Conservation (phyloP, 2,329 filamentous ascomycete genomes). For the Beauveria sp. region DNA sequence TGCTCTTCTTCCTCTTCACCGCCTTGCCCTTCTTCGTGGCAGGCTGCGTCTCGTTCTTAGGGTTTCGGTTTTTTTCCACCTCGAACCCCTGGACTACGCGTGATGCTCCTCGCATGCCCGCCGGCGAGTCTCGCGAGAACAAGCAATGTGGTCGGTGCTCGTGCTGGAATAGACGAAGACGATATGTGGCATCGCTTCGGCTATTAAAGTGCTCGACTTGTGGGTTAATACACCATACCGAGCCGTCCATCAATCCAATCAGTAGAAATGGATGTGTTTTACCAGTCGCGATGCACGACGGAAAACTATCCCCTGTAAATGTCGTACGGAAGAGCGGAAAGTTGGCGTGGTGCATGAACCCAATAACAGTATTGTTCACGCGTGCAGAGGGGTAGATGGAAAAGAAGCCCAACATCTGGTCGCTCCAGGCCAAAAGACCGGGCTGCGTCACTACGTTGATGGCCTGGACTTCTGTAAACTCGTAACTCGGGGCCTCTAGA, state of each 20-base stretch:
- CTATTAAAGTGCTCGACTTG: conserved; percentile 30
- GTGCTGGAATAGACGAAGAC: conserved; percentile 41
- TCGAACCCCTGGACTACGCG: conserved; percentile 46
- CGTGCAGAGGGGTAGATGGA: conserved; percentile 45
- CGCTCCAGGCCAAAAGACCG: conserved; percentile 46
- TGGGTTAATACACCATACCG: conserved; percentile 39
- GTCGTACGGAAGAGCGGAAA: conserved; percentile 46
- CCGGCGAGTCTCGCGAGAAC: conserved; percentile 22
- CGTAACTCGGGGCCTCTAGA: conserved; percentile 42
- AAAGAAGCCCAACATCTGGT: conserved; percentile 48
- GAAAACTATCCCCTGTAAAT: conserved; percentile 41
- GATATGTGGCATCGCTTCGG: conserved; percentile 25
- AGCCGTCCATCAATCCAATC: conserved; percentile 46
- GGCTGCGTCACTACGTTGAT: conserved; percentile 45
- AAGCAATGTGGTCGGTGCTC: conserved; percentile 37
- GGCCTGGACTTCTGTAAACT: conserved; percentile 45
- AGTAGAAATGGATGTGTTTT: conserved; percentile 45
- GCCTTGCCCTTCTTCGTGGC: conserved; percentile 28
- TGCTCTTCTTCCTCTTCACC: conserved; percentile 25
- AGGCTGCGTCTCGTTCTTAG: conserved; percentile 31
- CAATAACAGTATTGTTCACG: conserved; percentile 43
- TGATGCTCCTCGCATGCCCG: conserved; percentile 35
- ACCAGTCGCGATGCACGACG: conserved; percentile 43
- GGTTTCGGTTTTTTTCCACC: conserved; percentile 41
- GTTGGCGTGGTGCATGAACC: conserved; percentile 44